Evolutionary conservation across 495 filamentous ascomycete species (phyloP), one percentile per base, ranked within the genome.

Genomic region (Xylaria telfairii): DNA sequence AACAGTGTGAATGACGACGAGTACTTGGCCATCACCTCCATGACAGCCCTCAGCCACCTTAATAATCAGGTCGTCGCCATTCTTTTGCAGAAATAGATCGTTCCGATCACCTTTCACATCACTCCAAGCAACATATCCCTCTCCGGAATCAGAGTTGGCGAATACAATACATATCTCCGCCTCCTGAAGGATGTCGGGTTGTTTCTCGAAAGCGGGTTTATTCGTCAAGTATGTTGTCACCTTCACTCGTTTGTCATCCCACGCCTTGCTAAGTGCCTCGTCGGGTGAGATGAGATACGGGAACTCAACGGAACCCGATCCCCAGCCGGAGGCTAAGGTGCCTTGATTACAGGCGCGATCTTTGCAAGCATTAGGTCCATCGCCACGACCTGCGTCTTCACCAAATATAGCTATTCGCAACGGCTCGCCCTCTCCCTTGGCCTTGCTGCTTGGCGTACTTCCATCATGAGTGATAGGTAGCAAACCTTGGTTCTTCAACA

Each of bases 1-100:
- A 28, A 98, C 92, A 3, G 96, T 86, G 78, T 99, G 96, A n/a
- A 98, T 83, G 28, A 98, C 87, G 1, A 98, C 93, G 17, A 98
- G 84, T 12, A 92, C 92, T 47, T 86, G 86, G 21, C 92, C 91
- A 34, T 84, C 81, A 34, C 89, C 91, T 26, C 81, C 80, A 39
- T 90, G 89, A 74, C 96, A 99, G 53, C 86, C 83, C 12, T 83
- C 77, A 0, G 93, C 92, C 3, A 97, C 93, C 9, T 86, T 78
- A 32, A 89, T 77, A 49, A 98, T 87, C 10, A 98, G 84, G 8
- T 86, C 78, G 67, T 96, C 92, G 13, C 94, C 93, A 24, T 87
- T 89, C 70, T 95, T 93, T 75, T 97, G 92, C 3, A 92, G 79
- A 65, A 86, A 86, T 0, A 99, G 84, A 74, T 98, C 87, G 26